Evolutionary conservation across 2,329 filamentous ascomycete genomes (phyloP).

Genomic region (Mycosphaerelloides madeirae): DNA sequence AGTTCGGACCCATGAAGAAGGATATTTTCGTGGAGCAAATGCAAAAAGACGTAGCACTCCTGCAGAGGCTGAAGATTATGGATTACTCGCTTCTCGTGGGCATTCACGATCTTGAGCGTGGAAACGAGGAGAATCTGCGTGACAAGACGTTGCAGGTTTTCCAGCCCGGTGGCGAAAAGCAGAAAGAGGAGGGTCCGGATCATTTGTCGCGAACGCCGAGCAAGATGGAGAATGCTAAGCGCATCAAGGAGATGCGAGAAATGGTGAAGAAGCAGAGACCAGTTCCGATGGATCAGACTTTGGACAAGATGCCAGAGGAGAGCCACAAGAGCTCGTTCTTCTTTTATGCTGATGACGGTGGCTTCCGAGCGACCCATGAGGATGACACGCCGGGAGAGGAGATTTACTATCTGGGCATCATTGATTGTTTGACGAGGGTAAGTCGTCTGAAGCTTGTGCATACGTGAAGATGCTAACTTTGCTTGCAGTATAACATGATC

Average conservation of each 20-base stretch:
- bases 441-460: slow-evolving; percentile 40
- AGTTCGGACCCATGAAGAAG: slow-evolving; percentile 86
- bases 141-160: slow-evolving; percentile 91
- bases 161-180: slow-evolving; percentile 69
- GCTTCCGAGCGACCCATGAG: slow-evolving; percentile 88
- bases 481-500: slow-evolving; percentile 73
- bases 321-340: slow-evolving; percentile 67
- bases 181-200: slow-evolving; percentile 38
- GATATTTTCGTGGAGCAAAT: slow-evolving; percentile 84
- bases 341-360: slow-evolving; percentile 92
- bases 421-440: slow-evolving; percentile 95
- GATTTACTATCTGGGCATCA: slow-evolving; percentile 97
- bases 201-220: slow-evolving; percentile 80
- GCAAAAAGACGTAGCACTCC: slow-evolving; percentile 74
- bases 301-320: slow-evolving; percentile 80
- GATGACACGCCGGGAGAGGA: slow-evolving; percentile 79
- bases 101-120: slow-evolving; percentile 82
- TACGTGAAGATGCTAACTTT: neutral
- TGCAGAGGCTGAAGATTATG: slow-evolving; percentile 93
- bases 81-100: slow-evolving; percentile 95
- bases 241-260: slow-evolving; percentile 83
- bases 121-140: slow-evolving; percentile 90
- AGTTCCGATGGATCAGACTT: slow-evolving; percentile 80
- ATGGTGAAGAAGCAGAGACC: slow-evolving; percentile 91
- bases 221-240: slow-evolving; percentile 84